These are phyloP conservation scores for Neofusicoccum ribis DNA, from an alignment of 2,329 filamentous ascomycete genomes.

Conservation along the genomic window DNA sequence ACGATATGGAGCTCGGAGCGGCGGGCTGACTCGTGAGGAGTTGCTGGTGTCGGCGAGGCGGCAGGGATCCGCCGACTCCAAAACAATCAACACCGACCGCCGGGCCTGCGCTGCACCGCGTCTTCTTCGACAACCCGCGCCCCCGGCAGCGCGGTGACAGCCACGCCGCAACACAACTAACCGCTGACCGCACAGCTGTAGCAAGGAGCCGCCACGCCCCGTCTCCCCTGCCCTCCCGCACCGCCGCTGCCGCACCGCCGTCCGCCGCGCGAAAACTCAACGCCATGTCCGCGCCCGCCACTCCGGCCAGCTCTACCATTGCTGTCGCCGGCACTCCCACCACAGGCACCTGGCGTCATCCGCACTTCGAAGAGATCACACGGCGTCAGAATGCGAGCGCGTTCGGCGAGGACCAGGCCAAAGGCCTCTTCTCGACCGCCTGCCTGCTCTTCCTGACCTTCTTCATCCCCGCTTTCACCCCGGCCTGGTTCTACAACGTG, in stretches of 20 bases:
- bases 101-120: not conserved
- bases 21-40: constrained; percentile 1
- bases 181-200: constrained; percentile 7
- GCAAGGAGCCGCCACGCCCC: not conserved
- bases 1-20: not conserved
- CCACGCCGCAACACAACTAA: constrained; percentile 3
- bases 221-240: not conserved
- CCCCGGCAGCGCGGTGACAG: not conserved
- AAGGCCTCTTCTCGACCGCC: constrained; percentile 68
- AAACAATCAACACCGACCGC: constrained; percentile 19
- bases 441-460: constrained; percentile 54
- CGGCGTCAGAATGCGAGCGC: constrained; percentile 74
- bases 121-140: not conserved
- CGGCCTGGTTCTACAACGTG: not conserved
- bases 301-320: constrained; percentile 16
- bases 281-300: constrained; percentile 16
- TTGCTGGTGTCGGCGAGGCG: not conserved
- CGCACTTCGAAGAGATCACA: constrained; percentile 82
- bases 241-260: not conserved
- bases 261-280: constrained; percentile 13
- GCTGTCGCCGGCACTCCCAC: constrained; percentile 27
- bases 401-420: constrained; percentile 77
- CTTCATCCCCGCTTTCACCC: constrained; percentile 38
- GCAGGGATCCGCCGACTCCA: constrained; percentile 17
- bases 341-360: constrained; percentile 86